Base-by-base conservation (phyloP, 2,329 filamentous ascomycete species). In the Pyrenophora graminea region DNA sequence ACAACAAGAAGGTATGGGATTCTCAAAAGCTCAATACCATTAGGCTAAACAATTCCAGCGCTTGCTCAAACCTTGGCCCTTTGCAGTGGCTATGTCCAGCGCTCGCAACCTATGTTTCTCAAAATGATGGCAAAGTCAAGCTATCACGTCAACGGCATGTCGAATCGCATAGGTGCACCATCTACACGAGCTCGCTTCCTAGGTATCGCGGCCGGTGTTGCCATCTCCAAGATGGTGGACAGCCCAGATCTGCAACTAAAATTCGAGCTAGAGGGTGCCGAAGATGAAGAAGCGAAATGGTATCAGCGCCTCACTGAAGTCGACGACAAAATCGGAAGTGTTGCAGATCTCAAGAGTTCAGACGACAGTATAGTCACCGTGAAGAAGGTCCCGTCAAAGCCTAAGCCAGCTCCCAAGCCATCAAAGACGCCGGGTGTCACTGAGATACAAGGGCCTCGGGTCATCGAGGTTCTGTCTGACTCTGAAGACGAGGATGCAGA, bases 191-290 rank as follows among this genome's bases (percentile, higher is more conserved):
- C 89, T 13, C 84, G 91, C 15, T 90, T 96, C 60, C 79, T 99
- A 0, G 94, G 94, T 0, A 95, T 99, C 85, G 80, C 89, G 2
- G 85, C 96, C 27, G 94, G 90, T 4, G 91, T 91, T 59, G 84
- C 87, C 1, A 77, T 88, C 2, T 87, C 85, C 0, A 76, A 76
- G 39, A 73, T 96, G 41, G 77, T 85, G 12, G 88, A 89, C 60
- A 77, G 82, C 48, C 82, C 81, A 21, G 87, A 87, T 7, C 87
- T 87, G 50, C 85, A 80, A 48, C 85, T 99, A 68, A 85, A 89
- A 53, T 97, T 99, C 66, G 86, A 92, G 32, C 82, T 92, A 64
- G 88, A 94, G 17, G 91, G 95, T 52, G 86, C 86, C 68, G 81
- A 86, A 38, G 85, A 82, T 1, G 80, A 84, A 1, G 91, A 97